phyloP scores from a whole-genome alignment of 257 asterid genomes.

The Solanum tarapatanum region DNA sequence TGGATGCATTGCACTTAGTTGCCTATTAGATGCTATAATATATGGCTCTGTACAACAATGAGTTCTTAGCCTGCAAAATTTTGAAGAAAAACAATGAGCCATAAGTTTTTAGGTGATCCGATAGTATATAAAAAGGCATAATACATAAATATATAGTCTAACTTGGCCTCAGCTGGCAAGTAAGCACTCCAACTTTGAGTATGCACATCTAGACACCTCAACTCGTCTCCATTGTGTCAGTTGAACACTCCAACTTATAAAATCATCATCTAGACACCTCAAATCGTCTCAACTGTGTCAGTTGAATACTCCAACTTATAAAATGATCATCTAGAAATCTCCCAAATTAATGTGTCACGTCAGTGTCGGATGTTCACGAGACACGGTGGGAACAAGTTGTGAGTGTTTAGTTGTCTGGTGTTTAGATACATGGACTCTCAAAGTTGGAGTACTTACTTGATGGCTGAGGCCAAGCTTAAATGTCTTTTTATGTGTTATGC shows the following conservation, averaged over 20 bases:
- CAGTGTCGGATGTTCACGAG: too few relatives aligned
- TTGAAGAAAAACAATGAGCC: not conserved
- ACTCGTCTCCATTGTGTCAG: not conserved
- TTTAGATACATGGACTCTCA: too few relatives aligned
- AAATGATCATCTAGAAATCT: too few relatives aligned
- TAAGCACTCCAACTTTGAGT: not conserved
- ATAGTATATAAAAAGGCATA: not conserved
- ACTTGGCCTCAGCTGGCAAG: not conserved
- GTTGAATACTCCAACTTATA: not conserved
- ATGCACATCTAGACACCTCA: not conserved
- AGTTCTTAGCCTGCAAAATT: slow-evolving; percentile 53
- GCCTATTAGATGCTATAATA: slow-evolving; percentile 62
- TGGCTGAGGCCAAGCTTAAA: too few relatives aligned
- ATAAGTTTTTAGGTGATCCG: not conserved
- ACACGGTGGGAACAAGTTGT: too few relatives aligned
- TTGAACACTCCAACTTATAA: too few relatives aligned
- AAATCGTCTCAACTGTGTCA: too few relatives aligned
- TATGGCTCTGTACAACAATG: slow-evolving; percentile 72
- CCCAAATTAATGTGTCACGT: too few relatives aligned
- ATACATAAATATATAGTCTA: too few relatives aligned
- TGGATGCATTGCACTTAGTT: slow-evolving; percentile 74
- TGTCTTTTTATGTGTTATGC: too few relatives aligned
- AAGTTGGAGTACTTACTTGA: too few relatives aligned
- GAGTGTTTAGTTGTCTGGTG: not conserved
- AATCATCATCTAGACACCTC: not conserved